Evolutionary conservation across 805 yeast genomes (phyloP).

Genomic region (Candida ponderosae): DNA sequence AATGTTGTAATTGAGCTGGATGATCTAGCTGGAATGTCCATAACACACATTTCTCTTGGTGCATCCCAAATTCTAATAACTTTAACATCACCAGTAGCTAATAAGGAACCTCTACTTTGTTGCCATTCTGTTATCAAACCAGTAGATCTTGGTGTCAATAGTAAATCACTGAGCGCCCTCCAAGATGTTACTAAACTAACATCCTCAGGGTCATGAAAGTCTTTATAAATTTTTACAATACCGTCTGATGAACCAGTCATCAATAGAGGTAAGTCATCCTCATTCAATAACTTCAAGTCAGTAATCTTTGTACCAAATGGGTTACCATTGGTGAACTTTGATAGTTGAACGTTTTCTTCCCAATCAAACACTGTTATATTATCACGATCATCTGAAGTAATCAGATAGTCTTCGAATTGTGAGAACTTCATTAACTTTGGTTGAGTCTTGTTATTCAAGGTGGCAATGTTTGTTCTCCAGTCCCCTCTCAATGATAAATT

Average conservation of each 20-base stretch:
- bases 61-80: conserved; percentile 95
- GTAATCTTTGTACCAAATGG: conserved; percentile 86
- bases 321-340: conserved; percentile 74
- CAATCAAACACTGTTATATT: conserved; percentile 85
- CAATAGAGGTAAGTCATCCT: conserved; percentile 82
- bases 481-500: conserved; percentile 74
- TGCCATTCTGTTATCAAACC: conserved; percentile 95
- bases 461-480: conserved; percentile 62
- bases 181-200: conserved; percentile 75
- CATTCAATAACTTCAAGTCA: conserved; percentile 79
- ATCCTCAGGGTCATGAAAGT: conserved; percentile 50
- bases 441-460: conserved; percentile 67
- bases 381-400: conserved; percentile 78
- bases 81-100: conserved; percentile 93
- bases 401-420: conserved; percentile 82
- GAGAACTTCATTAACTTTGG: conserved; percentile 76
- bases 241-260: conserved; percentile 93
- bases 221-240: conserved; percentile 77
- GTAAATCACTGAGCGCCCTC: conserved; percentile 85
- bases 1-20: conserved; percentile 81
- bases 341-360: conserved; percentile 48
- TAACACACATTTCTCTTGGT: conserved; percentile 78
- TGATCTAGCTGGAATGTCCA: conserved; percentile 87
- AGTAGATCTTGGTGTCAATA: conserved; percentile 71
- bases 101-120: conserved; percentile 83